Conservation (phyloP, 2,329 filamentous ascomycete species). For the Truncatella angustata region DNA sequence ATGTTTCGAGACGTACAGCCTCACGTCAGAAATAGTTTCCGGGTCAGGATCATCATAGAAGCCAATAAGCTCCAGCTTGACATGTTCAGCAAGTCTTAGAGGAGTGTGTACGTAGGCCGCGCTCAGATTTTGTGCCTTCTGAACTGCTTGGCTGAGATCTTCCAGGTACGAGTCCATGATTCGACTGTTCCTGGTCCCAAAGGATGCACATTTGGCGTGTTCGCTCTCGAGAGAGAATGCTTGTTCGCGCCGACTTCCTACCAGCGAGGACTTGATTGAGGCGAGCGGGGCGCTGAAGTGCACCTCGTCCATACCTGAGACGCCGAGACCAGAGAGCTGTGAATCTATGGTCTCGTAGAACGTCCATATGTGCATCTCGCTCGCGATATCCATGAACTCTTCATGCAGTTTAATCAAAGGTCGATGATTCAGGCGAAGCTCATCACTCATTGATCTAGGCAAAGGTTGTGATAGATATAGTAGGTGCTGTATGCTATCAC, state of each 20-base stretch:
- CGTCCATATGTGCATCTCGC: slow-evolving; percentile 60
- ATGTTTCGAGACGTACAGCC: slow-evolving; percentile 50
- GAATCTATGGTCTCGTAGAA: slow-evolving; percentile 64
- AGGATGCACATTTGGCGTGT: slow-evolving; percentile 54
- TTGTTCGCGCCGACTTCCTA: slow-evolving; percentile 49
- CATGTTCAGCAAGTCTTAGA: slow-evolving; percentile 48
- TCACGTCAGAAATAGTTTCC: slow-evolving; percentile 35
- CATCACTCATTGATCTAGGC: slow-evolving; percentile 47
- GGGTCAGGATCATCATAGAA: slow-evolving; percentile 57
- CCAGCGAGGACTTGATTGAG: slow-evolving; percentile 53
- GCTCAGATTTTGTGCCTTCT: slow-evolving; percentile 35
- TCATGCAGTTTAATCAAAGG: slow-evolving; percentile 49
- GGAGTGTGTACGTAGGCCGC: slow-evolving; percentile 37
- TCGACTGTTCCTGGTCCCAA: slow-evolving; percentile 46
- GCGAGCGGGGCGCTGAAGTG: slow-evolving; percentile 60
- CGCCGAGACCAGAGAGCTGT: slow-evolving; percentile 44
- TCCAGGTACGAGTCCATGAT: slow-evolving; percentile 42
- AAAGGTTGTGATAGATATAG: slow-evolving; percentile 51
- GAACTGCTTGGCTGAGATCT: slow-evolving; percentile 34
- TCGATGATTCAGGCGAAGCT: slow-evolving; percentile 50
- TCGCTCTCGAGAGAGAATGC: slow-evolving; percentile 54
- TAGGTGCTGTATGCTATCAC: slow-evolving; percentile 50
- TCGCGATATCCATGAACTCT: slow-evolving; percentile 53
- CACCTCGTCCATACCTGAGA: slow-evolving; percentile 38
- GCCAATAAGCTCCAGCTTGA: slow-evolving; percentile 56